Evolutionary conservation across 805 yeast genomes (phyloP).

Genomic region (Saccharomyces eubayanus): DNA sequence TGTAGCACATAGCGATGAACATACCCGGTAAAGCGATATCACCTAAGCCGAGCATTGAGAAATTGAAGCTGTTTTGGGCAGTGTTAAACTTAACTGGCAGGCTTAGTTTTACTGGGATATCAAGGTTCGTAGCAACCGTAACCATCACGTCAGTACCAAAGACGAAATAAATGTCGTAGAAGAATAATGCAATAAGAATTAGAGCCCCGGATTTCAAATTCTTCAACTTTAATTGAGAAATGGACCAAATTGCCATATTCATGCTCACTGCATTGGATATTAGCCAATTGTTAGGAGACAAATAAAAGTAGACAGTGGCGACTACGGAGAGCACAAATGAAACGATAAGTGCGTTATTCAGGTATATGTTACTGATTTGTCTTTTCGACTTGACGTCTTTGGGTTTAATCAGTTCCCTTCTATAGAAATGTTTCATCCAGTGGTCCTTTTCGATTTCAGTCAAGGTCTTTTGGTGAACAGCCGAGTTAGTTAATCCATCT

Average conservation of each 20-base stretch:
- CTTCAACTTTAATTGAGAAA: constrained; percentile 33
- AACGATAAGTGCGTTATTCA: constrained; percentile 27
- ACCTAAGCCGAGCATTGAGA: constrained; percentile 49
- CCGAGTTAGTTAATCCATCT: constrained; percentile 8
- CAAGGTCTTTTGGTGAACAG: constrained; percentile 19
- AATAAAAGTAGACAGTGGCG: constrained; percentile 14
- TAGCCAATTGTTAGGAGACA: constrained; percentile 38
- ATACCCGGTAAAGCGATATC: constrained; percentile 55
- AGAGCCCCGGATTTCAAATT: constrained; percentile 40
- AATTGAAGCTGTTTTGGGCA: constrained; percentile 8
- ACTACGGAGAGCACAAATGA: constrained; percentile 16
- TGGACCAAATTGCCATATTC: constrained; percentile 38
- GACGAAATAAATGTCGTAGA: constrained; percentile 61
- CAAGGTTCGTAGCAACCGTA: constrained; percentile 47
- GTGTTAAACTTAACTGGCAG: constrained; percentile 20
- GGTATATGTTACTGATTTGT: constrained; percentile 32
- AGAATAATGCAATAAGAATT: constrained; percentile 42
- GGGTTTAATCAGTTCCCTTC: constrained; percentile 14
- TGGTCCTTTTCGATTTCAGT: constrained; percentile 22
- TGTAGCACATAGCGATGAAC: constrained; percentile 41
- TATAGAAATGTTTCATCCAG: constrained; percentile 5
- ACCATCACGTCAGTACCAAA: constrained; percentile 56
- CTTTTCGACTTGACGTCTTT: constrained; percentile 14
- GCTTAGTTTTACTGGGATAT: constrained; percentile 38
- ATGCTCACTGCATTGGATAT: constrained; percentile 37